Base-by-base conservation (phyloP, 31 red algal genomes). In the Asparagopsis taxiformis region DNA sequence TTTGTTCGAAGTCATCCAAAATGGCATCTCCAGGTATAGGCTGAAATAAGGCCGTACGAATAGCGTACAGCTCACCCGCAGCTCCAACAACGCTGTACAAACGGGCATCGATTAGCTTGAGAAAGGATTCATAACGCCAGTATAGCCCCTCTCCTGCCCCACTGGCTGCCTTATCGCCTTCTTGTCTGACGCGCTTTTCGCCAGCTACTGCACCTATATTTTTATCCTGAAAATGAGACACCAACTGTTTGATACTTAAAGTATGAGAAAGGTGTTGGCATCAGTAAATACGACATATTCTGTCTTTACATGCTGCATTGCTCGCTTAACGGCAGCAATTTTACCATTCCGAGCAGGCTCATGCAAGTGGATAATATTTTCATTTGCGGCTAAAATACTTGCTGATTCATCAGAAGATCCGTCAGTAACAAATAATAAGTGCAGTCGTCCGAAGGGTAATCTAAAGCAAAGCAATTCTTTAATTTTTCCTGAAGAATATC, bases 121-220 rank as follows among this genome's bases (percentile, higher is more conserved):
- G 35, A 37, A 29, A 11, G 41, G 31, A 48, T 24, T 67, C 62
- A 67, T 67, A 67, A 10, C 41, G 39, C 62, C 62, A 67, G 22
- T 67, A 67, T 9, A 67, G 9, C 7, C 62, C 62, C 41, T 67
- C 62, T 46, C 62, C 62, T 10, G 62, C 62, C 7, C 8, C 9
- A 23, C 41, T 67, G 22, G 62, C 62, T 13, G 62, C 62, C 8
- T 46, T 29, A 19, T 36, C 41, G 15, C 41, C 62, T 19, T 16
- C 7, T 11, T 48, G 26, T 13, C 13, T 10, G 41, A 67, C 41
- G 8, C 62, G 39, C 24, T 67, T 67, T 67, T 67, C 62, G 7
- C 62, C 62, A n/a, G 62, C 62, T 48, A 67, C 62, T n/a, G 62
- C 62, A 19, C 62, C 62, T 21, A 67, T 24, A 13, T 46, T 67